These are phyloP conservation scores for Fusarium sp. DNA, from an alignment of 2,329 filamentous ascomycete species.

Conservation along the genomic window DNA sequence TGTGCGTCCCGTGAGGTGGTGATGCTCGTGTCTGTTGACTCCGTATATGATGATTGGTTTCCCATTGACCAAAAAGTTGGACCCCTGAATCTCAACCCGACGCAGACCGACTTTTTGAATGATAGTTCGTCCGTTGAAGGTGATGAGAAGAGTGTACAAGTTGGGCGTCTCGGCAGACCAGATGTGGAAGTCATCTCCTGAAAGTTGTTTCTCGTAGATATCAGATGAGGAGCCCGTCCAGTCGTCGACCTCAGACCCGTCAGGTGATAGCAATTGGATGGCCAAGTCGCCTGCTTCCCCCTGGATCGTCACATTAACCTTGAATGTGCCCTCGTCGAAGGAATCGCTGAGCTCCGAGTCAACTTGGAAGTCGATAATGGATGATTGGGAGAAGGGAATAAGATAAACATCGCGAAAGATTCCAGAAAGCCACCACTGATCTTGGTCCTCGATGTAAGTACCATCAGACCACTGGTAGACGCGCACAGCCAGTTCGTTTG, in stretches of 20 bases:
- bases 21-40: slow-evolving; percentile 76
- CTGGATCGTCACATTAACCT: slow-evolving; percentile 58
- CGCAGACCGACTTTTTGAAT: slow-evolving; percentile 71
- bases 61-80: slow-evolving; percentile 72
- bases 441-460: slow-evolving; percentile 75
- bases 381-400: slow-evolving; percentile 64
- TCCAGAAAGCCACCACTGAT: slow-evolving; percentile 70
- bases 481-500: slow-evolving; percentile 69
- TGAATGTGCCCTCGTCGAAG: slow-evolving; percentile 61
- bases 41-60: slow-evolving; percentile 71
- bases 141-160: slow-evolving; percentile 62
- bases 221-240: slow-evolving; percentile 36
- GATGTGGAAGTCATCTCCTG: slow-evolving; percentile 62
- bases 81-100: slow-evolving; percentile 66
- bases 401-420: slow-evolving; percentile 77
- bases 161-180: slow-evolving; percentile 76
- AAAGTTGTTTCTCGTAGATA: slow-evolving; percentile 54
- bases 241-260: slow-evolving; percentile 44
- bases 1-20: slow-evolving; percentile 68
- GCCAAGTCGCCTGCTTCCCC: slow-evolving; percentile 54
- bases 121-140: slow-evolving; percentile 50
- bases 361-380: slow-evolving; percentile 53
- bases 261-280: slow-evolving; percentile 50
- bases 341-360: slow-evolving; percentile 66
- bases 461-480: slow-evolving; percentile 79